A percentile compares a stretch with the other conserved stretches of the same genome.
Evolutionary conservation across 805 yeast genomes (phyloP).

Genomic region (Saturnispora diversa): DNA sequence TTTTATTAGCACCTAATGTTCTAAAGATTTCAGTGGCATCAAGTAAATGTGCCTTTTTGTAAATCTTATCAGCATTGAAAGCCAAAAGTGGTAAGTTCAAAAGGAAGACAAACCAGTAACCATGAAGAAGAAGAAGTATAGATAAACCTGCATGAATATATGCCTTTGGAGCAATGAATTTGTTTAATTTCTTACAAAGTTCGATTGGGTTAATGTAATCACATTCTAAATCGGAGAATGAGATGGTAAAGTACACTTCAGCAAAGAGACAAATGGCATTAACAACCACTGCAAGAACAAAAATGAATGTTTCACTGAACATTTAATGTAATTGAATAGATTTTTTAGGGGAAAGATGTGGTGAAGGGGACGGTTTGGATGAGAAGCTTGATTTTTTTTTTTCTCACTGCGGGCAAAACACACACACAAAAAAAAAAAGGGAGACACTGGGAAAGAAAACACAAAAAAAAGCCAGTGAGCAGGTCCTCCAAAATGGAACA

Average conservation of each 20-base stretch:
- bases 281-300: constrained; percentile 68
- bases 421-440: too few relatives aligned
- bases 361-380: too few relatives aligned
- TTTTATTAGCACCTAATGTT: constrained; percentile 86
- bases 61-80: constrained; percentile 72
- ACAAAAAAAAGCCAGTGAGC: too few relatives aligned
- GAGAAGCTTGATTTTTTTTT: background rate
- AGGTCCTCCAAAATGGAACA: too few relatives aligned
- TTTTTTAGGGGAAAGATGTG: too few relatives aligned
- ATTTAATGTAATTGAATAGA: constrained; percentile 53
- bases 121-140: constrained; percentile 65
- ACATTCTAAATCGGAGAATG: constrained; percentile 90
- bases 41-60: constrained; percentile 72
- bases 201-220: constrained; percentile 98
- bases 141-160: constrained; percentile 69
- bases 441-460: too few relatives aligned
- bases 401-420: too few relatives aligned
- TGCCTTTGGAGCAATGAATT: constrained; percentile 86
- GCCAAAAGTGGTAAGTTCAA: constrained; percentile 78
- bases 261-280: constrained; percentile 84
- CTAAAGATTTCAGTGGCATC: constrained; percentile 98
- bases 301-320: constrained; percentile 40
- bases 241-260: constrained; percentile 91
- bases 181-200: constrained; percentile 86
- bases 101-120: constrained; percentile 86